These are phyloP conservation scores for Aspergillus neotritici DNA, from an alignment of 2,329 filamentous ascomycete species.

Conservation along the genomic window DNA sequence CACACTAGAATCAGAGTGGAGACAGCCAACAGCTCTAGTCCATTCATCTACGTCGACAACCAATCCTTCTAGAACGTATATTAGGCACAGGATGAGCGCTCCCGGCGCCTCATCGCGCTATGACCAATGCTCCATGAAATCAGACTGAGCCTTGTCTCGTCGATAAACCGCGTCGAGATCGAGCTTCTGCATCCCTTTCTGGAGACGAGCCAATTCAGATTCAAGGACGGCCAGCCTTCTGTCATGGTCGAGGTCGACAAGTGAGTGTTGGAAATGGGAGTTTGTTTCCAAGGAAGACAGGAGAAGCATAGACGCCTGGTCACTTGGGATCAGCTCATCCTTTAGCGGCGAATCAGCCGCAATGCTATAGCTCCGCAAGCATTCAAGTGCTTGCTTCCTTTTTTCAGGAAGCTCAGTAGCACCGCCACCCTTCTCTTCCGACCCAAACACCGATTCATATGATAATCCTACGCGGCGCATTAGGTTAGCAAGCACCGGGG, in stretches of 20 bases:
- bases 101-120: constrained; percentile 2
- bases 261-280: constrained; percentile 23
- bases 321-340: constrained; percentile 24
- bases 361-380: constrained; percentile 21
- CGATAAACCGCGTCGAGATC: constrained; percentile 29
- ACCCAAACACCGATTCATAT: constrained; percentile 22
- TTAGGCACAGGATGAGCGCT: not conserved
- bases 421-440: constrained; percentile 15
- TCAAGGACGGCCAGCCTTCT: constrained; percentile 26
- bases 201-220: constrained; percentile 23
- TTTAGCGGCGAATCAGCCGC: constrained; percentile 28
- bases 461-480: constrained; percentile 32
- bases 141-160: constrained; percentile 25
- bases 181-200: constrained; percentile 30
- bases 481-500: constrained; percentile 25
- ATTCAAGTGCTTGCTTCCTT: constrained; percentile 24
- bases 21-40: no score
- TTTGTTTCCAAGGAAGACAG: constrained; percentile 25
- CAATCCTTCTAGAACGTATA: not conserved
- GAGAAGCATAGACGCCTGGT: constrained; percentile 30
- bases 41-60: no score
- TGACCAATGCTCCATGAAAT: constrained; percentile 31
- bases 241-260: constrained; percentile 25
- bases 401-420: constrained; percentile 25
- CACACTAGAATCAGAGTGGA: no score